Base-by-base conservation (phyloP, 371 early-diverging fungal genomes). In the Lichtheimia ornata region DNA sequence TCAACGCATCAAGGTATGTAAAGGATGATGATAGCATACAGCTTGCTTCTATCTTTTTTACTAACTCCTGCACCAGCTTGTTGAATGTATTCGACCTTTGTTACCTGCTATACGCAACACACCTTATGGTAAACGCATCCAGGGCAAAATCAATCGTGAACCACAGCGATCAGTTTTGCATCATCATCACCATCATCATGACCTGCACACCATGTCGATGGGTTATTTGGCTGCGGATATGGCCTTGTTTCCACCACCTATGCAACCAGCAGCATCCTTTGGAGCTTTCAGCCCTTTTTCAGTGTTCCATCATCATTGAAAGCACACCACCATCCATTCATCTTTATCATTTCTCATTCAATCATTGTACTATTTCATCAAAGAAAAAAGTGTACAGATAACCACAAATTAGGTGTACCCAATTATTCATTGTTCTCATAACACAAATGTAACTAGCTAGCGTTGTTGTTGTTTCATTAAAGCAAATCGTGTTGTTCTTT, bases 61-160 rank as follows among this genome's bases (percentile, higher is more conserved):
- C 17, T 53, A 25, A 9, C 41, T n/a, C n/a, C 5, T 50, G 6
- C 52, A 44, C 12, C 52, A 85, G 81, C 70, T 94, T 35, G 84
- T 91, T 15, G 92, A 94, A 50, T 84, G 87, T 52, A 89, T 94
- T 59, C 78, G 87, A 6, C 93, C 92, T 5, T 66, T 93, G n/a
- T 73, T 93, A 35, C 89, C 92, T 4, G 73, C 83, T 5, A 90
- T 94, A 54, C 90, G 92, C 59, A 89, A 89, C 65, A 92, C 93
- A 0, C 91, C 94, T 9, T 91, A 94, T 63, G 94, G 94, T 58
- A 92, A 92, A 71, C 92, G 94, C 50, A 91, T 94, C 53, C 89
- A 88, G 69, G 84, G 84, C 71, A 94, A 93, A 79, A 77, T 94
- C 25, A 82, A 83, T 56, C 79, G 86, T 28, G 87, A 88, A 15